Evolutionary conservation across 2,329 filamentous ascomycete genomes (phyloP).

Genomic region (Myotisia sp.): DNA sequence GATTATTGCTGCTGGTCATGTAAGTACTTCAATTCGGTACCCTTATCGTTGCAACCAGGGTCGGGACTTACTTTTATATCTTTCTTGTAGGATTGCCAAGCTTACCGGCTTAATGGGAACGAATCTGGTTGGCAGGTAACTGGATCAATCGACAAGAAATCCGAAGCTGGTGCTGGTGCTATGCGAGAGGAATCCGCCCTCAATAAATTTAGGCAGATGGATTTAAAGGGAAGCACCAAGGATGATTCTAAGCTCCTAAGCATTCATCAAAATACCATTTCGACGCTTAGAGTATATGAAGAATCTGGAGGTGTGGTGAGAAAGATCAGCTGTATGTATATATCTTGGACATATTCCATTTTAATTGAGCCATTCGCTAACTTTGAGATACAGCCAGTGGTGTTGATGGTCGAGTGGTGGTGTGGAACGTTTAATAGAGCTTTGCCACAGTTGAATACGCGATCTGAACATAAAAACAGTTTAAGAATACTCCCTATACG

Average conservation of each 20-base stretch:
- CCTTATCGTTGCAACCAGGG: too few species aligned
- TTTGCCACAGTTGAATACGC: too few species aligned
- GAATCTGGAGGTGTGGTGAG: conserved; percentile 48
- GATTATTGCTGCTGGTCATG: conserved; percentile 89
- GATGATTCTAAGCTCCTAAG: conserved; percentile 93
- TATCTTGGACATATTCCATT: conserved; percentile 2
- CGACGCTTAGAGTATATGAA: conserved; percentile 64
- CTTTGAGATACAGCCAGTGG: conserved; percentile 49
- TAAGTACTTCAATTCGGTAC: too few species aligned
- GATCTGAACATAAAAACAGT: too few species aligned
- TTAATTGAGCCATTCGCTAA: conserved; percentile 9
- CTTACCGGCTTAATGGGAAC: conserved; percentile 72
- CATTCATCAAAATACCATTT: conserved; percentile 92
- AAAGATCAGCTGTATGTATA: conserved; percentile 70
- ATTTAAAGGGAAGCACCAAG: conserved; percentile 81
- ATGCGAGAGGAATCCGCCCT: conserved; percentile 76
- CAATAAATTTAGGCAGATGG: conserved; percentile 99
- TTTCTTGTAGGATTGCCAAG: conserved; percentile 50
- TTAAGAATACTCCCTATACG: too few species aligned
- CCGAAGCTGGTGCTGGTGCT: conserved; percentile 43
- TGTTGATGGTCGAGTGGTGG: conserved; percentile 67
- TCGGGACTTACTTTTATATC: conserved; percentile 5
- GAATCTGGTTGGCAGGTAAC: conserved; percentile 69
- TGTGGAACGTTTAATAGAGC: conserved; percentile 51
- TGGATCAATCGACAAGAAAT: conserved; percentile 66